These are phyloP conservation scores for Mrakiaceae sp. DNA, from an alignment of 1,284 basidiomycete species.

Conservation along the genomic window DNA sequence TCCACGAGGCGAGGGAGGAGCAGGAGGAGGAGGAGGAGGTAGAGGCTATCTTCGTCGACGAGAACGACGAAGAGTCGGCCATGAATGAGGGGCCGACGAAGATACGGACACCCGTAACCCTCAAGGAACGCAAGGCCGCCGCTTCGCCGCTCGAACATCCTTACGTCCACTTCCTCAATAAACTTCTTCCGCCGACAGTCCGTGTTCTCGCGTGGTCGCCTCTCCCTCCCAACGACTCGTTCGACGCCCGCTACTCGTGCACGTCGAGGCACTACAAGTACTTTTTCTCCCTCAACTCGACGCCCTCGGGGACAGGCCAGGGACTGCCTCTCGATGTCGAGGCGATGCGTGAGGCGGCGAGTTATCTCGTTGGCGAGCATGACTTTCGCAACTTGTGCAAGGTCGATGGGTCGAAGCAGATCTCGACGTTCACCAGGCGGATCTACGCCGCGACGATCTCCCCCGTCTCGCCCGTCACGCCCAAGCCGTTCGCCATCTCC, in stretches of 20 bases:
- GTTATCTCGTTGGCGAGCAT: conserved; percentile 69
- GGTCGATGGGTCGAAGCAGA: conserved; percentile 87
- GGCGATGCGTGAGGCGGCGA: conserved; percentile 67
- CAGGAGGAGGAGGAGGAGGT: conserved; percentile 26
- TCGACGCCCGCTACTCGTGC: conserved; percentile 85
- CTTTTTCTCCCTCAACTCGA: conserved; percentile 52
- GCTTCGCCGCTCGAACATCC: conserved; percentile 47
- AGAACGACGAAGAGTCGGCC: neutral
- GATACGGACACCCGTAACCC: neutral
- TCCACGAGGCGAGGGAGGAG: conserved; percentile 19
- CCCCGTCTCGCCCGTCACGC: conserved; percentile 26
- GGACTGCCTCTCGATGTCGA: conserved; percentile 50
- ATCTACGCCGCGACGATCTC: conserved; percentile 56
- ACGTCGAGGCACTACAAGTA: conserved; percentile 91
- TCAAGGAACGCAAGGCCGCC: neutral
- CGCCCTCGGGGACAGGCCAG: conserved; percentile 31
- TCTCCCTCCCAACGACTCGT: conserved; percentile 47
- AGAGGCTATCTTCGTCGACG: conserved; percentile 4
- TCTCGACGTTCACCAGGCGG: conserved; percentile 59
- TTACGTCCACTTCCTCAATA: conserved; percentile 74
- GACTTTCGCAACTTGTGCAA: conserved; percentile 96
- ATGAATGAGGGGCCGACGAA: neutral
- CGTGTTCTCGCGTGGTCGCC: conserved; percentile 94
- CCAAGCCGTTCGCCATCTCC: conserved; percentile 2
- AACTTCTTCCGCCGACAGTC: conserved; percentile 79